These are phyloP conservation scores for Arabidopsis thaliana DNA, from an alignment of 345 rosid genomes.

Conservation along the genomic window DNA sequence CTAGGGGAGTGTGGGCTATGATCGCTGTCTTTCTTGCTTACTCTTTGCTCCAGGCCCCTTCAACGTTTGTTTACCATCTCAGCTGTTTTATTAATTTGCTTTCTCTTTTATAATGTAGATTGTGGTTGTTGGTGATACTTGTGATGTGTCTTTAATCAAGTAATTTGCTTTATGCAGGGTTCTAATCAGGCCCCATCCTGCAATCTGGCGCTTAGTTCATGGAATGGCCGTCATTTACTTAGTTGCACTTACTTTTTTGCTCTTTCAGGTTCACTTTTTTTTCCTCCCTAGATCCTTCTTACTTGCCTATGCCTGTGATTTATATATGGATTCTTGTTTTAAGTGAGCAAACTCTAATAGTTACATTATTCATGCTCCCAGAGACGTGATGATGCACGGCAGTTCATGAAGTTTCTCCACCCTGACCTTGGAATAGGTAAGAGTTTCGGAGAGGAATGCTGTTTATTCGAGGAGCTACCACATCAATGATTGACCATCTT, in stretches of 20 bases:
- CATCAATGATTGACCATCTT: neutral
- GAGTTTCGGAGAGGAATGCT: conserved; percentile 29
- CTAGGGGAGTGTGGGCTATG: conserved; percentile 98
- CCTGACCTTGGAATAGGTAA: conserved; percentile 97
- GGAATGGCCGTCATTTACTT: conserved; percentile 97
- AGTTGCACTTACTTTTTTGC: conserved; percentile 90
- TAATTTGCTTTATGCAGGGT: conserved; percentile 59
- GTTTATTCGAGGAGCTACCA: neutral
- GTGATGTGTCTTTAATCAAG: conserved; percentile 24
- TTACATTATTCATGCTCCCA: conserved; percentile 41
- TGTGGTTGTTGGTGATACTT: conserved; percentile 19
- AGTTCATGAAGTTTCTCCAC: conserved; percentile 98
- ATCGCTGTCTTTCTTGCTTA: conserved; percentile 97
- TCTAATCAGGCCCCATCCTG: conserved; percentile 97
- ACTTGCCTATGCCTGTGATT: conserved; percentile 18
- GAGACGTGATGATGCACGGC: conserved; percentile 97
- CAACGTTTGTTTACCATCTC: conserved; percentile 57
- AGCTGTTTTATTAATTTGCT: neutral
- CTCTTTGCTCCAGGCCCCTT: conserved; percentile 97
- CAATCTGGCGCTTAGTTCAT: conserved; percentile 97
- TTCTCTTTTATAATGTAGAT: neutral
- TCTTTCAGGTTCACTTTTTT: conserved; percentile 80
- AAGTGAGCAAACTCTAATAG: conserved; percentile 42
- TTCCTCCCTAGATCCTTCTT: conserved; percentile 21
- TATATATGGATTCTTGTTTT: neutral